A percentile compares a stretch with the other conserved stretches of the same genome.
Conservation (phyloP, 352 stramenopile genomes). For the Globisporangium paroecandrum region DNA sequence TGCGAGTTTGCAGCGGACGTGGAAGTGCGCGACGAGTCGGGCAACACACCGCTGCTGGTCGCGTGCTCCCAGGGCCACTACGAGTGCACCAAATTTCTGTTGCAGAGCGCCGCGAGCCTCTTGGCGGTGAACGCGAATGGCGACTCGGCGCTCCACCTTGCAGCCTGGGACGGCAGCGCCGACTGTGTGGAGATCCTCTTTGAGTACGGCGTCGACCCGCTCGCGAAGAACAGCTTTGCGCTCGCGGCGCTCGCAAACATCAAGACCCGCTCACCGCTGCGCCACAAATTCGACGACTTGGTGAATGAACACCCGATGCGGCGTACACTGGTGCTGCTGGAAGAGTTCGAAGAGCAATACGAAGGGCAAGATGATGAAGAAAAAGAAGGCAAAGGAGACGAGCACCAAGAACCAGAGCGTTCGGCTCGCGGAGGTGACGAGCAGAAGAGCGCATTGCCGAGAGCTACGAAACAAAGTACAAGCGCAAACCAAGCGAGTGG, state of each 20-base stretch:
- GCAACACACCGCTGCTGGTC: conserved; percentile 62
- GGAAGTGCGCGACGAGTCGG: conserved; percentile 59
- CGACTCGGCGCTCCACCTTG: conserved; percentile 62
- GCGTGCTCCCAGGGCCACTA: conserved; percentile 69
- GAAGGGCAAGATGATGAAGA: neutral
- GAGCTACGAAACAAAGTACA: neutral
- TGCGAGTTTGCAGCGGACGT: conserved; percentile 65
- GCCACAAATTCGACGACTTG: conserved; percentile 68
- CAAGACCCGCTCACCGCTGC: conserved; percentile 54
- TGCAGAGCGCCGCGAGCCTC: conserved; percentile 68
- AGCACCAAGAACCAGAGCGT: neutral
- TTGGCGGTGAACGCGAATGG: conserved; percentile 34
- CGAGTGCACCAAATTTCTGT: conserved; percentile 61
- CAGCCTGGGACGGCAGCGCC: conserved; percentile 60
- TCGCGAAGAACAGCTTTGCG: conserved; percentile 43
- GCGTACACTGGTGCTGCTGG: conserved; percentile 39
- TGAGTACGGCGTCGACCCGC: conserved; percentile 56
- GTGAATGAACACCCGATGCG: conserved; percentile 46
- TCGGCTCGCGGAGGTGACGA: neutral
- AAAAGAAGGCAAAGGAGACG: neutral
- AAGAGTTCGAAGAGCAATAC: conserved; percentile 29
- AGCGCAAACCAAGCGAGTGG: neutral
- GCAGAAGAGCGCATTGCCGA: neutral
- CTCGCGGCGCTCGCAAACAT: conserved; percentile 55
- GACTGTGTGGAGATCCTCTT: conserved; percentile 61